Evolutionary conservation across 495 filamentous ascomycete genomes (phyloP), one percentile per base, ranked within the genome.

Genomic region (Umbilicaria muhlenbergii): DNA sequence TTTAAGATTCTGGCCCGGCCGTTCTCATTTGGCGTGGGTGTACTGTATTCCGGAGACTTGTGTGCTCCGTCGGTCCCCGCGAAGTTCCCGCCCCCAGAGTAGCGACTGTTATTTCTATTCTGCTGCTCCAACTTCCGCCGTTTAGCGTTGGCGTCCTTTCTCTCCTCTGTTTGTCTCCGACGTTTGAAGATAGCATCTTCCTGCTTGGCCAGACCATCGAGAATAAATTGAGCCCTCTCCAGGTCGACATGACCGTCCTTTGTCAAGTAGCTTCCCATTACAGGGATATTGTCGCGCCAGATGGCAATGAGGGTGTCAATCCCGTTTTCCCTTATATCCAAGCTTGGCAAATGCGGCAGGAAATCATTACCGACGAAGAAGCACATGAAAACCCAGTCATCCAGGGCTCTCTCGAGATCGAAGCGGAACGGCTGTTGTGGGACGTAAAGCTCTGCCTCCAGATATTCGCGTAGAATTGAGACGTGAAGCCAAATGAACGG

Each of bases 311-410:
- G 69, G 0, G 86, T 93, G 55, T 99, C 88, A 58, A 99, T 96
- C 21, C 89, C 92, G 58, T 94, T 81, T 54, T 99, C 91, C 49
- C 89, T 76, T 58, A 99, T 96, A 60, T 96, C 91, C 45, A 99
- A 70, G 57, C 87, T 92, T 17, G 91, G 91, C 44, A 99, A 65
- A 68, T 99, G 91, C 37, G 91, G 91, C 51, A 99, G 67, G 65
- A 99, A 99, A 68, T 99, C 92, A 59, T 99, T 99, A 51, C 91
- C 91, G 46, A 99, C 91, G 58, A 99, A 99, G 64, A 93, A 99
- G 67, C 91, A 99, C 89, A 99, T 94, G 62, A 99, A 99, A 13
- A 99, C 86, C 91, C 92, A 96, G 61, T 99, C 91, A 66, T 99
- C 91, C 43, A 99, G 69, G n/a, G 92, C 91, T 51, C 91, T 74